Base-by-base conservation (phyloP, 768 basidiomycete genomes). In the Tylopilus sp. region DNA sequence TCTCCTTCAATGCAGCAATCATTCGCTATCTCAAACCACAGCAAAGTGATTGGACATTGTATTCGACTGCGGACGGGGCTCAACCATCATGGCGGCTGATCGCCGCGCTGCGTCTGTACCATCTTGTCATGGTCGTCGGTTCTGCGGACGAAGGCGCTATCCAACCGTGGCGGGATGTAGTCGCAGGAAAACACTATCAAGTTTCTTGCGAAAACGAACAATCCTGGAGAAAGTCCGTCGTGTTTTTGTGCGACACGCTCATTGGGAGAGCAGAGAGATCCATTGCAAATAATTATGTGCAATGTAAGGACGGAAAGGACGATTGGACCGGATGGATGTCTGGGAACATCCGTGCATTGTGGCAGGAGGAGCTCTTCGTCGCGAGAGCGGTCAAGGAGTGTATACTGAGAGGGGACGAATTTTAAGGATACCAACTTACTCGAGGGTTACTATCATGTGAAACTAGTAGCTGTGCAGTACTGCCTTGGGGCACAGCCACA, bases 51-150 rank as follows among this genome's bases (percentile, higher is more conserved):
- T 95, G 92, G 86, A 88, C 84, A 1, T 68, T 96, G 24, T 83
- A 93, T 58, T 72, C 73, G 11, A 72, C 74, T 3, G 83, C 85
- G 12, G 61, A 64, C 4, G 79, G 86, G 16, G 82, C 84, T 13
- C 79, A 87, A 58, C 90, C 92, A 1, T 96, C 92, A 2, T 94
- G 86, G 71, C 82, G 90, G 14, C 69, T 95, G 50, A 81, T 92
- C 55, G 75, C 81, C 24, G 80, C 85, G 11, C 72, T 97, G 62
- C 79, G 87, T 48, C 73, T 95, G 31, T 77, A 85, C 64, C 76
- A 85, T 59, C 57, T 83, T 22, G 59, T 78, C 40, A 65, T 77
- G 47, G 54, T 71, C 12, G 57, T 45, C 57, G 48, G 63, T 34
- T 47, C 46, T 50, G 40, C 50, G 11, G 55, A 66, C 43, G 72